A percentile compares a stretch with the other conserved stretches of the same genome.
phyloP scores from a whole-genome alignment of 2,329 filamentous ascomycete species.

The Samsoniella hepiali region DNA sequence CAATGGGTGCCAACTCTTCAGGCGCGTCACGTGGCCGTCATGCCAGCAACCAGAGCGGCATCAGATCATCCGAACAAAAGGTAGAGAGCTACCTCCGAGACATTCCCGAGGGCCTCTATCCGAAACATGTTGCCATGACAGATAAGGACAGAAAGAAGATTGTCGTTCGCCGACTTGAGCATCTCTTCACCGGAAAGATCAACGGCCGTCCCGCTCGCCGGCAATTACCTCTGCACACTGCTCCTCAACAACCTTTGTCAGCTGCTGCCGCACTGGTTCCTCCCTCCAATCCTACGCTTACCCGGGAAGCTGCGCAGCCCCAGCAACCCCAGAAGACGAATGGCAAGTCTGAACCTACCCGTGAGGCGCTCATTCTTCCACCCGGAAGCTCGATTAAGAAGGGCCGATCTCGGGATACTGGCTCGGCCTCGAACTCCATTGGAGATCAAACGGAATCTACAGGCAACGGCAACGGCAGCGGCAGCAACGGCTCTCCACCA shows the following conservation, averaged over 20 bases:
- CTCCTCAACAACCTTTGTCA: conserved; percentile 14
- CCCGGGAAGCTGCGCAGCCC: neutral
- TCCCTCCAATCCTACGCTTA: neutral
- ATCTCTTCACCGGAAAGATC: conserved; percentile 74
- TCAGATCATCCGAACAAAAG: conserved; percentile 52
- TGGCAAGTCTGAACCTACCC: conserved; percentile 32
- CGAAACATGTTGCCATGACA: conserved; percentile 58
- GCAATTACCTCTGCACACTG: conserved; percentile 23
- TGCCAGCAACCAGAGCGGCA: conserved; percentile 28
- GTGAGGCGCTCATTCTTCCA: conserved; percentile 49
- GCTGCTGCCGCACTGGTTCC: neutral
- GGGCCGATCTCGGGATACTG: conserved; percentile 40
- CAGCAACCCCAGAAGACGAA: neutral
- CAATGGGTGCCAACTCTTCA: conserved; percentile 46
- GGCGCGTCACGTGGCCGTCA: conserved; percentile 39
- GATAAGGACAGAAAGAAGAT: conserved; percentile 74
- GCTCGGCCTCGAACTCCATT: conserved; percentile 46
- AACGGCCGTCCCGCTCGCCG: conserved; percentile 37
- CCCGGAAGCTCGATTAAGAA: conserved; percentile 37
- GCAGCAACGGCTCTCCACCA: conserved; percentile 40
- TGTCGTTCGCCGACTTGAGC: conserved; percentile 72
- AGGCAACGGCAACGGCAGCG: conserved; percentile 35
- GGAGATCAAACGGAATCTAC: conserved; percentile 45
- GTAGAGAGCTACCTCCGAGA: conserved; percentile 69
- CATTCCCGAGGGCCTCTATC: conserved; percentile 67